These are phyloP conservation scores for Stellera chamaejasme DNA, from an alignment of 345 rosid genomes.

Conservation along the genomic window DNA sequence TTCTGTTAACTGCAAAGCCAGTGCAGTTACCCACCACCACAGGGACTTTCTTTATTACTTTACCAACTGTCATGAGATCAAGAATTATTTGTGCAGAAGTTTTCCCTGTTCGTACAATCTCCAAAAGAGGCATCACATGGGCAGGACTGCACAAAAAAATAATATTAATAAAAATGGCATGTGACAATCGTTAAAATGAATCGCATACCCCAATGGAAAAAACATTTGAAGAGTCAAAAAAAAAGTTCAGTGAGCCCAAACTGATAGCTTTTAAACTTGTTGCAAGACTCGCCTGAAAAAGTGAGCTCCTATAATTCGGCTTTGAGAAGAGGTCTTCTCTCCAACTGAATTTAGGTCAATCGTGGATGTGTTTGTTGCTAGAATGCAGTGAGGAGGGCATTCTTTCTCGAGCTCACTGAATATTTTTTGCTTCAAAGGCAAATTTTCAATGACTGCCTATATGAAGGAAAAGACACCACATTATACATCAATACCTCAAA, in stretches of 20 bases:
- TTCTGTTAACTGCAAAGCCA: conserved; percentile 89
- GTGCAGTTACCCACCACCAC: conserved; percentile 95
- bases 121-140: conserved; percentile 92
- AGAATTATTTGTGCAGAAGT: conserved; percentile 87
- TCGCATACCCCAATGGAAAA: not conserved
- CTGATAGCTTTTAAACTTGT: too few relatives aligned
- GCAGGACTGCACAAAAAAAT: conserved; percentile 63
- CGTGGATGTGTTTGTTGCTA: conserved; percentile 90
- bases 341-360: conserved; percentile 74
- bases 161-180: not conserved
- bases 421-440: conserved; percentile 79
- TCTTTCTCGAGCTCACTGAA: conserved; percentile 75
- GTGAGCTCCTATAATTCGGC: conserved; percentile 89
- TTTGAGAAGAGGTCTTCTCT: conserved; percentile 65
- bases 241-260: too few relatives aligned
- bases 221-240: not conserved
- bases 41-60: conserved; percentile 80
- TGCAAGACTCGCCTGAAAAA: conserved; percentile 67
- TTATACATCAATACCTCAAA: too few relatives aligned
- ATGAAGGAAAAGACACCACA: conserved; percentile 9
- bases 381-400: conserved; percentile 81
- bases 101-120: conserved; percentile 74
- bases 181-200: not conserved
- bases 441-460: conserved; percentile 88
- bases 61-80: conserved; percentile 87